Conservation (phyloP, 176 grass and related monocot genomes). For the Cenchrus americanus region DNA sequence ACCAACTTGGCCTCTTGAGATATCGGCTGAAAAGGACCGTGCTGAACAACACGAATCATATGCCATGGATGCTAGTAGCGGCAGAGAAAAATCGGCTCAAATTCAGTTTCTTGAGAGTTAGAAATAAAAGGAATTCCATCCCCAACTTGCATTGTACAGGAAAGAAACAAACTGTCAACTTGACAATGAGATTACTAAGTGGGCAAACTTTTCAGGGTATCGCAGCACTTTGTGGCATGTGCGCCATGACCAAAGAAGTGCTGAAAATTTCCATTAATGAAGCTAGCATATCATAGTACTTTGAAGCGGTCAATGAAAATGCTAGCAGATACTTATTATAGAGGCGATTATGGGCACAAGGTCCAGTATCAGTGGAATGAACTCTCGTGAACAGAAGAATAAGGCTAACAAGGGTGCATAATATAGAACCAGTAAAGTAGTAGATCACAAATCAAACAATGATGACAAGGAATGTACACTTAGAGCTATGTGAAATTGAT, state of each 20-base stretch:
- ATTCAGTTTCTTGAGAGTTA: background rate
- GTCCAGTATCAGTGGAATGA: background rate
- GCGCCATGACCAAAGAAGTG: background rate
- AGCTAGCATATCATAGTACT: background rate
- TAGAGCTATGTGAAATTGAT: background rate
- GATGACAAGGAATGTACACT: background rate
- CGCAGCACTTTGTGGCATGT: background rate
- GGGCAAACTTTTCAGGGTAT: background rate
- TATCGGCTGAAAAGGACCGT: background rate
- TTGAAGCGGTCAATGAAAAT: background rate
- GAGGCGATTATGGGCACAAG: background rate
- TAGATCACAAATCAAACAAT: background rate
- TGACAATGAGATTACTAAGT: constrained; percentile 22
- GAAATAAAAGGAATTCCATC: background rate
- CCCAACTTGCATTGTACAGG: background rate
- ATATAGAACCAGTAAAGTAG: background rate
- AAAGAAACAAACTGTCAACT: constrained; percentile 22
- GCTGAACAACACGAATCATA: constrained; percentile 8
- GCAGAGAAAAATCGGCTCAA: background rate
- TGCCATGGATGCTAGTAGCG: constrained; percentile 23
- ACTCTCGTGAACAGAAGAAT: constrained; percentile 7
- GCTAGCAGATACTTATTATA: background rate
- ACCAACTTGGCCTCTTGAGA: background rate
- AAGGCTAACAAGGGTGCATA: background rate
- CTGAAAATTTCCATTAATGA: background rate